Conservation (phyloP, 805 yeast species). For the Sugiyamaella smithiae region DNA sequence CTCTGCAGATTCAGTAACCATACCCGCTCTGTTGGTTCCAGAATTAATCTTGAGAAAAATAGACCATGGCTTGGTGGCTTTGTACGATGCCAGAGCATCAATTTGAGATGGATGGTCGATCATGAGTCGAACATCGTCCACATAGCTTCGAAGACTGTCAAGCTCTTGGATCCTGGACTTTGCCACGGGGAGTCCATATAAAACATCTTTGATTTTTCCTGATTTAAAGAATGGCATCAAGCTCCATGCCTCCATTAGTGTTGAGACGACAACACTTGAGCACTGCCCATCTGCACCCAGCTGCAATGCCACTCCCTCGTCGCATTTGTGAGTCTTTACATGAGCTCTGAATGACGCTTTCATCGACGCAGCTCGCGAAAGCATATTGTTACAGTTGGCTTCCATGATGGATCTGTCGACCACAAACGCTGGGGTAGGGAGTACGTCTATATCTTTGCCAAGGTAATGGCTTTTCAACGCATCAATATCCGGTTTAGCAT, state of each 20-base stretch:
- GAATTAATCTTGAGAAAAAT: conserved; percentile 65
- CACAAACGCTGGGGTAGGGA: conserved; percentile 61
- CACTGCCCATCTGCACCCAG: conserved; percentile 41
- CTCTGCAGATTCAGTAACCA: conserved; percentile 34
- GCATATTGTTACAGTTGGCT: conserved; percentile 50
- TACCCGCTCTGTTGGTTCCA: conserved; percentile 74
- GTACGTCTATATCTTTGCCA: conserved; percentile 44
- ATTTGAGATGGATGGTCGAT: conserved; percentile 61
- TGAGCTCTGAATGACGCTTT: conserved; percentile 60
- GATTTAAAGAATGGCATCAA: conserved; percentile 40
- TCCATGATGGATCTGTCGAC: conserved; percentile 43
- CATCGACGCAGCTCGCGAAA: conserved; percentile 41
- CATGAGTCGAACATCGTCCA: conserved; percentile 50
- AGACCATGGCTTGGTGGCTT: conserved; percentile 49
- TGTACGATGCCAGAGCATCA: conserved; percentile 43
- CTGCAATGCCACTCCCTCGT: conserved; percentile 56
- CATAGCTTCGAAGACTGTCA: conserved; percentile 40
- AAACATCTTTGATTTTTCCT: conserved; percentile 48
- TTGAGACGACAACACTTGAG: conserved; percentile 60
- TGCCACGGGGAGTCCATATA: conserved; percentile 59
- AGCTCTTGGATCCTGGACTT: conserved; percentile 48
- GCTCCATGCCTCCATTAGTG: conserved; percentile 63
- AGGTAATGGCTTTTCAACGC: conserved; percentile 30
- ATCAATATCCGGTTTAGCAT: conserved; percentile 22
- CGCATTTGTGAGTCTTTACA: conserved; percentile 71